phyloP scores from a whole-genome alignment of 768 basidiomycete species.

The Macrolepiota fuliginosa region DNA sequence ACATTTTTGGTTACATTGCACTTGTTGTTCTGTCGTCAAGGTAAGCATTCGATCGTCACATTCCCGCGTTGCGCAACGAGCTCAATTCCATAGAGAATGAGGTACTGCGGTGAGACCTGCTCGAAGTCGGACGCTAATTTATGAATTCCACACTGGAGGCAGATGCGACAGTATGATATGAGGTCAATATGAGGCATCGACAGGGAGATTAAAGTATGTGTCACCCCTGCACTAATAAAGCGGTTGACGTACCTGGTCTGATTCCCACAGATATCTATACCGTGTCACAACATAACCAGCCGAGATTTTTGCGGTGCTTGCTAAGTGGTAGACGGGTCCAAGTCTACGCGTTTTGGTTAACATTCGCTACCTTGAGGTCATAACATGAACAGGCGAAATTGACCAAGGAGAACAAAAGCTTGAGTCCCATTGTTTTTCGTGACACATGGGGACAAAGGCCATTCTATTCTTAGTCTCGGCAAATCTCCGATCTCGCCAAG shows the following conservation, averaged over 20 bases:
- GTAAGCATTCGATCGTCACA: neutral
- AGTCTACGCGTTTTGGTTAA: neutral
- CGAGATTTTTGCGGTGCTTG: neutral
- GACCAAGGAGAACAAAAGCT: neutral
- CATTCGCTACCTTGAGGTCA: neutral
- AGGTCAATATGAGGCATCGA: neutral
- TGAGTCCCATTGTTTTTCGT: neutral
- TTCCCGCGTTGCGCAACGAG: neutral
- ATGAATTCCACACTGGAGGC: neutral
- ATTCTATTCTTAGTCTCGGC: conserved; percentile 6
- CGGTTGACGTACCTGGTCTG: neutral
- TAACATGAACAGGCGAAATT: neutral
- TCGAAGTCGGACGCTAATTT: neutral
- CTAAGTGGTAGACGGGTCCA: neutral
- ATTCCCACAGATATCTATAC: neutral
- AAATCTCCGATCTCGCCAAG: conserved; percentile 12
- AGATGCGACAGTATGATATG: no score
- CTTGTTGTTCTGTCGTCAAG: conserved; percentile 3
- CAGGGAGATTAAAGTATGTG: neutral
- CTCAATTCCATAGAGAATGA: neutral
- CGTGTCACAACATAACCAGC: neutral
- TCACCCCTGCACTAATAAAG: neutral
- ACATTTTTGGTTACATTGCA: neutral
- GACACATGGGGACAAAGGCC: neutral
- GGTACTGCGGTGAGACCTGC: neutral